phyloP scores from a whole-genome alignment of 23 red algal genomes.

The Agarophyton chilense region DNA sequence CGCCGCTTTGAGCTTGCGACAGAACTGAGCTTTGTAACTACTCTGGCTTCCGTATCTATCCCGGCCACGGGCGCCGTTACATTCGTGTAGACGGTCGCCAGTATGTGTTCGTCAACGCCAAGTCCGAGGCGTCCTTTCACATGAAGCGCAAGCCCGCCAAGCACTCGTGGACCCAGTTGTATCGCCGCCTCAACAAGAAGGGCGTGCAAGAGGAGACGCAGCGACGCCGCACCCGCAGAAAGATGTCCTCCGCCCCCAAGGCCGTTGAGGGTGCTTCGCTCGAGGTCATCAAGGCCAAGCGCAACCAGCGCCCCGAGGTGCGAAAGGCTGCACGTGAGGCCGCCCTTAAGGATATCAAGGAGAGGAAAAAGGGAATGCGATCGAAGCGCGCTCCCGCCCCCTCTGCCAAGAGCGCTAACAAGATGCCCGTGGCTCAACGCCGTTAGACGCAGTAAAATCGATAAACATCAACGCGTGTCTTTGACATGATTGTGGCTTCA shows the following conservation, averaged over 20 bases:
- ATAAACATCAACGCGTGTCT: neutral
- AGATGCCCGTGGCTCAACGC: constrained; percentile 68
- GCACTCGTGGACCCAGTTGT: constrained; percentile 96
- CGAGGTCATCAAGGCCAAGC: constrained; percentile 96
- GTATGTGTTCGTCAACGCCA: constrained; percentile 90
- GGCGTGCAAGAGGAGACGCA: constrained; percentile 89
- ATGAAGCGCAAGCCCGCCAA: constrained; percentile 96
- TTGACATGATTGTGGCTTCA: neutral
- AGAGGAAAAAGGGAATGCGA: constrained; percentile 68
- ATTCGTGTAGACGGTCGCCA: constrained; percentile 83
- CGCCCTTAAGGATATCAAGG: constrained; percentile 93
- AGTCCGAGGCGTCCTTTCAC: constrained; percentile 96
- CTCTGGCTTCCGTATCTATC: constrained; percentile 97
- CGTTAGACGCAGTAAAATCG: constrained; percentile 7
- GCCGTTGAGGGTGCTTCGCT: constrained; percentile 96
- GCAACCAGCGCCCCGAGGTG: constrained; percentile 86
- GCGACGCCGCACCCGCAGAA: constrained; percentile 73
- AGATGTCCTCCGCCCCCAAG: constrained; percentile 82
- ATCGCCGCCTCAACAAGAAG: constrained; percentile 97
- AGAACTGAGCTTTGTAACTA: constrained; percentile 93
- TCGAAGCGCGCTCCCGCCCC: constrained; percentile 15
- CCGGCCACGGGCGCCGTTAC: constrained; percentile 91
- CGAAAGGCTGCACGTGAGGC: constrained; percentile 84
- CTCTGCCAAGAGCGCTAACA: constrained; percentile 22
- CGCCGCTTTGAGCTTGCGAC: neutral